phyloP scores from a whole-genome alignment of 306 rosid genomes.

The Morella rubra region DNA sequence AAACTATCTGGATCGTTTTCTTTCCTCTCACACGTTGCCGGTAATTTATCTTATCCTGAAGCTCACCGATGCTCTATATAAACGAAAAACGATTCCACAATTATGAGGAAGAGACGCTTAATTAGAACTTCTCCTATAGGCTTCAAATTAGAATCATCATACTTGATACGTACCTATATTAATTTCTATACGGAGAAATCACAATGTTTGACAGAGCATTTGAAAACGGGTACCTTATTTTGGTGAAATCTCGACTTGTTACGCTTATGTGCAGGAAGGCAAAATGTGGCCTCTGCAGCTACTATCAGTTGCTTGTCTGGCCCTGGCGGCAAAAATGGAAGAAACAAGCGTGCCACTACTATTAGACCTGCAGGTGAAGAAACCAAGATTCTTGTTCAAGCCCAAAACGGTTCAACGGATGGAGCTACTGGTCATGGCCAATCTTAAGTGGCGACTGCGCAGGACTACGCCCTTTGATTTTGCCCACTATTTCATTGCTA shows the following conservation, averaged over 20 bases:
- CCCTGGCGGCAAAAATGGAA: constrained; percentile 56
- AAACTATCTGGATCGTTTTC: constrained; percentile 22
- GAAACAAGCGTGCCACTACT: constrained; percentile 45
- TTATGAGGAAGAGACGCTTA: too few species aligned
- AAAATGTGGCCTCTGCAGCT: constrained; percentile 43
- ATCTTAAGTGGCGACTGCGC: constrained; percentile 48
- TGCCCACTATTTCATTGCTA: constrained; percentile 32
- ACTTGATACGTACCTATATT: not conserved
- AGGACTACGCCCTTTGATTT: constrained; percentile 46
- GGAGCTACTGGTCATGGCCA: constrained; percentile 48
- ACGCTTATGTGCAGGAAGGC: constrained; percentile 35
- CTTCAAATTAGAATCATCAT: not conserved
- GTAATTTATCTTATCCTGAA: constrained; percentile 4
- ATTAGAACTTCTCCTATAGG: not conserved
- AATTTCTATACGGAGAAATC: not conserved
- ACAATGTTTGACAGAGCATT: not conserved
- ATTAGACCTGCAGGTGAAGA: constrained; percentile 39
- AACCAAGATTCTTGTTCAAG: constrained; percentile 37
- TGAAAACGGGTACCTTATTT: not conserved
- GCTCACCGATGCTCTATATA: not conserved
- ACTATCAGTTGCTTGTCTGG: constrained; percentile 46
- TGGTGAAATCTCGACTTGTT: not conserved
- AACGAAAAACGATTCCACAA: too few species aligned
- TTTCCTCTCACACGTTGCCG: constrained; percentile 13
- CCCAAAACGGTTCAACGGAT: constrained; percentile 49